Evolutionary conservation across 768 basidiomycete genomes (phyloP).

Genomic region (Mrakia blollopis): DNA sequence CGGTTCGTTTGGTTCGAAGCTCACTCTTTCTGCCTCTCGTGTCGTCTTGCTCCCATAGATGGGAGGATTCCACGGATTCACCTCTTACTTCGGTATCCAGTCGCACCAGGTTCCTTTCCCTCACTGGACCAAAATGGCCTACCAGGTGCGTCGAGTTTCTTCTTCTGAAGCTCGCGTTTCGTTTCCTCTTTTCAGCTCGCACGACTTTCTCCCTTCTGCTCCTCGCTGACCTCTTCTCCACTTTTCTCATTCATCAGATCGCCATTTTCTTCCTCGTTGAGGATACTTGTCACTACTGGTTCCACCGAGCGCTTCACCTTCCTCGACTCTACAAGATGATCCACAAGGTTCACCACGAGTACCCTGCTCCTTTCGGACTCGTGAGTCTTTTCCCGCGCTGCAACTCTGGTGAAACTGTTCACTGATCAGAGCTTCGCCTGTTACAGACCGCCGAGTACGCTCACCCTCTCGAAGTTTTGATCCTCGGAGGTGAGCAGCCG

Average conservation of each 20-base stretch:
- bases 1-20: neutral
- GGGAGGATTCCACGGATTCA: slow-evolving; percentile 20
- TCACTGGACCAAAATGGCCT: slow-evolving; percentile 1
- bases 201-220: neutral
- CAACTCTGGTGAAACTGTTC: neutral
- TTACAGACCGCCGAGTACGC: slow-evolving; percentile 27
- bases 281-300: slow-evolving; percentile 28
- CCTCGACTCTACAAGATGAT: slow-evolving; percentile 29
- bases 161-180: neutral
- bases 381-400: neutral
- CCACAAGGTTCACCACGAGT: slow-evolving; percentile 32
- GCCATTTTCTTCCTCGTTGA: slow-evolving; percentile 25
- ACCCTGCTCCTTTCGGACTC: slow-evolving; percentile 30
- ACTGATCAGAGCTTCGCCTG: neutral
- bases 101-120: slow-evolving; percentile 30
- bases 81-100: slow-evolving; percentile 19
- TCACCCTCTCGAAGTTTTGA: slow-evolving; percentile 26
- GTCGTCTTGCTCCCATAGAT: slow-evolving; percentile 3
- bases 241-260: neutral
- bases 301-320: slow-evolving; percentile 22
- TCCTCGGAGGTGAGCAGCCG: slow-evolving; percentile 18
- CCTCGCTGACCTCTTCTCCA: neutral
- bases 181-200: neutral
- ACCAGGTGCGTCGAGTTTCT: neutral
- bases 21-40: neutral